Percentiles rank a stretch among this genome's conserved stretches.
phyloP scores from a whole-genome alignment of 495 filamentous ascomycete species.

The Penicillium turbatum region DNA sequence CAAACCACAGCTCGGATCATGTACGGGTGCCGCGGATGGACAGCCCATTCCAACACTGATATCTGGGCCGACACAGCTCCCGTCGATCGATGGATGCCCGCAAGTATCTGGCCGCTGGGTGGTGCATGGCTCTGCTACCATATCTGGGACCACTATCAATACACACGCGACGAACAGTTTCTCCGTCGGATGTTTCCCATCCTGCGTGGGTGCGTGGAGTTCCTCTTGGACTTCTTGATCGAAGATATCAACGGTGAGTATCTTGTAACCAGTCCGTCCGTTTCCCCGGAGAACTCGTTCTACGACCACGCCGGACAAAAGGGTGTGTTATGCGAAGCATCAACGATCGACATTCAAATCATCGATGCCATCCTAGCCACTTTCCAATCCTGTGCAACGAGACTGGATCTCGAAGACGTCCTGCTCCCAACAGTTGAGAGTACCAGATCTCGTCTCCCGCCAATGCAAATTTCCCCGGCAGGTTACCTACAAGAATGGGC shows the following conservation, averaged over 20 bases:
- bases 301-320: slow-evolving; percentile 23
- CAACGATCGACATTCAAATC: slow-evolving; percentile 49
- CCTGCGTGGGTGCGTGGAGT: slow-evolving; percentile 36
- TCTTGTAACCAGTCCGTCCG: slow-evolving; percentile 42
- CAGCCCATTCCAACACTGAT: slow-evolving; percentile 47
- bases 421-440: slow-evolving; percentile 15
- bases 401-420: slow-evolving; percentile 21
- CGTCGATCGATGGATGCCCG: slow-evolving; percentile 40
- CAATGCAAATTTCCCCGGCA: slow-evolving; percentile 32
- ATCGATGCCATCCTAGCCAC: slow-evolving; percentile 36
- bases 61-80: slow-evolving; percentile 48
- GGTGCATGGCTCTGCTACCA: slow-evolving; percentile 48
- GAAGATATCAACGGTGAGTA: slow-evolving; percentile 34
- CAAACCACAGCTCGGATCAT: slow-evolving; percentile 37
- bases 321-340: slow-evolving; percentile 38
- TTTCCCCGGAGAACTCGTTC: slow-evolving; percentile 49
- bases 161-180: slow-evolving; percentile 32
- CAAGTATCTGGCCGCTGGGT: slow-evolving; percentile 46
- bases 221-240: slow-evolving; percentile 45
- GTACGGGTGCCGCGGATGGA: slow-evolving; percentile 49
- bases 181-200: slow-evolving; percentile 33
- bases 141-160: slow-evolving; percentile 44
- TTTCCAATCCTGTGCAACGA: slow-evolving; percentile 25
- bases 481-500: slow-evolving; percentile 50
- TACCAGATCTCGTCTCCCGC: slow-evolving; percentile 24